Conservation (phyloP, 139 green algal species). For the Haematococcus lacustris region DNA sequence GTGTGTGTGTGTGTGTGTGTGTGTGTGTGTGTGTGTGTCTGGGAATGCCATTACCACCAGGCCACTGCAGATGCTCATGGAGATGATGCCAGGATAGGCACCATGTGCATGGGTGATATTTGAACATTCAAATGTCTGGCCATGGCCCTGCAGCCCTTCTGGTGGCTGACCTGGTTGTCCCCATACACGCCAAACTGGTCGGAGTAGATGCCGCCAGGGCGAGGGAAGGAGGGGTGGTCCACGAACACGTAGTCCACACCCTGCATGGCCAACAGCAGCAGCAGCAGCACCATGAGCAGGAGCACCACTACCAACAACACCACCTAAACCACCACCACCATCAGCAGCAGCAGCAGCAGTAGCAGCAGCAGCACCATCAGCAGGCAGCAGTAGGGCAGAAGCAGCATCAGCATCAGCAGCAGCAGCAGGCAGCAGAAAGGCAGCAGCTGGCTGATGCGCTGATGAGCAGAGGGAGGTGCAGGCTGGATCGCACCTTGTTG, state of each 20-base stretch:
- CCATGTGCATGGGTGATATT: no score
- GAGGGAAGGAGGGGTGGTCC: conserved; percentile 61
- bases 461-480: not conserved
- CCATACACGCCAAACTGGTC: conserved; percentile 67
- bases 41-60: no score
- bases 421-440: not conserved
- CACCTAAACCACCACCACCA: not conserved
- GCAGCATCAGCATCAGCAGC: not conserved
- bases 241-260: conserved; percentile 83
- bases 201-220: conserved; percentile 63
- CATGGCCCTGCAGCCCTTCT: not conserved
- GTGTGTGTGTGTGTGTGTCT: no score
- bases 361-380: not conserved
- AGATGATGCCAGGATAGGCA: no score
- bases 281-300: not conserved
- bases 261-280: not conserved
- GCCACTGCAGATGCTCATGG: no score
- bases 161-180: conserved; percentile 67
- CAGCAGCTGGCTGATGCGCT: not conserved
- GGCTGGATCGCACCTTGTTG: not conserved
- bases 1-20: no score
- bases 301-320: not conserved
- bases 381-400: not conserved
- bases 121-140: no score
- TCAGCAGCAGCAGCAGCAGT: not conserved